Evolutionary conservation across 345 rosid genomes (phyloP).

Genomic region (Lepidium didymum): DNA sequence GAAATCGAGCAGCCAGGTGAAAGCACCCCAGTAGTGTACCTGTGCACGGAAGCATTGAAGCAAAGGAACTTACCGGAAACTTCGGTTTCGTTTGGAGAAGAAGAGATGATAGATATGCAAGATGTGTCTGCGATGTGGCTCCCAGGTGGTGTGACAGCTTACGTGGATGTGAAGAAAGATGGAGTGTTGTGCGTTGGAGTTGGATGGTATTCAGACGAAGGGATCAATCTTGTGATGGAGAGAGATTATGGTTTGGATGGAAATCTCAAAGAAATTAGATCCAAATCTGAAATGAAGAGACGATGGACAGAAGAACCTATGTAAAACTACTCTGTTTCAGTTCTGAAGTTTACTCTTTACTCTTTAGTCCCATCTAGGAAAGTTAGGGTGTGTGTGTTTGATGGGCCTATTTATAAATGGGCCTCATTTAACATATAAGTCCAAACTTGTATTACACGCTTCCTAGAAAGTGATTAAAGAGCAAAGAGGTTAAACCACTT

Average conservation of each 20-base stretch:
- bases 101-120: constrained; percentile 71
- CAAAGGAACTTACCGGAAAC: constrained; percentile 69
- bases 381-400: no score
- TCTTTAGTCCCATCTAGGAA: no score
- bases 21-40: constrained; percentile 50
- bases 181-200: constrained; percentile 75
- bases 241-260: constrained; percentile 85
- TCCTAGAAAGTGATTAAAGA: no score
- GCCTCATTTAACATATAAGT: no score
- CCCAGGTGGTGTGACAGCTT: constrained; percentile 73
- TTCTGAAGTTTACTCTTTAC: neutral
- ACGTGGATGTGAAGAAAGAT: constrained; percentile 64
- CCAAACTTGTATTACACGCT: no score
- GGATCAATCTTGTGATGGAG: constrained; percentile 87
- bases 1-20: constrained; percentile 23
- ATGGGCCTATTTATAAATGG: no score
- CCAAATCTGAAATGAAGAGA: constrained; percentile 77
- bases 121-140: constrained; percentile 76
- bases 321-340: constrained; percentile 9
- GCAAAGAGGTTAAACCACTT: neutral
- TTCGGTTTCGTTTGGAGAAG: constrained; percentile 58
- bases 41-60: constrained; percentile 79
- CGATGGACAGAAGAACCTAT: constrained; percentile 40
- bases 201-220: constrained; percentile 93
- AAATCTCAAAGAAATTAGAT: constrained; percentile 69